Conservation (phyloP, 345 rosid genomes). For the Turritis glabra region DNA sequence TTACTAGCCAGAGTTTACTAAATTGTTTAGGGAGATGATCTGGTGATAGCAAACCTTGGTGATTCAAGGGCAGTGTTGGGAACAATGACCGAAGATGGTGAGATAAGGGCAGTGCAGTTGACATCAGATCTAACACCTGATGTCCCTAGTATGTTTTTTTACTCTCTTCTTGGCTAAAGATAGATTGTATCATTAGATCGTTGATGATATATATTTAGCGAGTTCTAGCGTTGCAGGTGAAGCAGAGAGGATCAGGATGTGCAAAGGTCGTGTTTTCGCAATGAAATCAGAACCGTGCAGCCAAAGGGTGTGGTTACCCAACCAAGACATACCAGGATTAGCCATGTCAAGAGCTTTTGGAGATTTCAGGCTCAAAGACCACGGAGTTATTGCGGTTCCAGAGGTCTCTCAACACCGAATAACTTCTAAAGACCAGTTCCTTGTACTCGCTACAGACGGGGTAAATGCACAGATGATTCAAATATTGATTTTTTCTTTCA, state of each 20-base stretch:
- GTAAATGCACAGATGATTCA: slow-evolving; percentile 31
- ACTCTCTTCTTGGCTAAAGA: not conserved
- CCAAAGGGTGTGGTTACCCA: slow-evolving; percentile 86
- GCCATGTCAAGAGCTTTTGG: slow-evolving; percentile 99
- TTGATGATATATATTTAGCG: not conserved
- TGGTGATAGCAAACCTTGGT: slow-evolving; percentile 82
- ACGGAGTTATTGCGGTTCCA: slow-evolving; percentile 76
- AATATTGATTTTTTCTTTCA: not conserved
- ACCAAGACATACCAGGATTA: slow-evolving; percentile 79
- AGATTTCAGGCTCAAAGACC: slow-evolving; percentile 66
- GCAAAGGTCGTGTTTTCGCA: slow-evolving; percentile 73
- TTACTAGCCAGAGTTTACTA: not conserved
- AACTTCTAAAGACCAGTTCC: slow-evolving; percentile 57
- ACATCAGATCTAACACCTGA: slow-evolving; percentile 82
- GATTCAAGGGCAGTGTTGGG: slow-evolving; percentile 92
- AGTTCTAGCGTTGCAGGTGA: slow-evolving; percentile 51
- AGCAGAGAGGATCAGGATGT: slow-evolving; percentile 72
- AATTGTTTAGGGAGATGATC: slow-evolving; percentile 59
- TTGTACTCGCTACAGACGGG: slow-evolving; percentile 89
- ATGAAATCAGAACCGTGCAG: slow-evolving; percentile 64
- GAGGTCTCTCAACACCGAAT: slow-evolving; percentile 56
- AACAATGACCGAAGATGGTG: slow-evolving; percentile 48
- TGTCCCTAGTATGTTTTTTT: slow-evolving; percentile 55
- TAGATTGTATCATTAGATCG: not conserved
- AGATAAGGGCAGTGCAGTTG: slow-evolving; percentile 57